Conservation (phyloP, 192 early-diverging fungal genomes). For the Nowakowskiella sp. region DNA sequence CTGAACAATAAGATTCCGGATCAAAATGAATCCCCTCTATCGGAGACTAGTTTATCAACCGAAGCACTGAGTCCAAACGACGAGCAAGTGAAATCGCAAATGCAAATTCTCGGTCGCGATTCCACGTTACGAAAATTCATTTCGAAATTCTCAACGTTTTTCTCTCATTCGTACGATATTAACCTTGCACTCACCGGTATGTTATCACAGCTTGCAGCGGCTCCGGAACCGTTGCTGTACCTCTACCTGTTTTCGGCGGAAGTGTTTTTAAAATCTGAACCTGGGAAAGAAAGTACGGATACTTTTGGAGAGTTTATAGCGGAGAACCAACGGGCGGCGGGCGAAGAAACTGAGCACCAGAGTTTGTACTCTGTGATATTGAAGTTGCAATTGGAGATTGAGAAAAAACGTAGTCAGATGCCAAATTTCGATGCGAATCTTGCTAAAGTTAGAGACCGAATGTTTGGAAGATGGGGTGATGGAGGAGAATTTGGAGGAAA, state of each 20-base stretch:
- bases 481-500: not conserved
- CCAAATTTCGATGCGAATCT: constrained; percentile 51
- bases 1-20: not conserved
- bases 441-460: constrained; percentile 41
- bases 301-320: constrained; percentile 1
- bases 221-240: constrained; percentile 30
- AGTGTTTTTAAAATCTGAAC: constrained; percentile 11
- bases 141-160: constrained; percentile 50
- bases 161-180: constrained; percentile 76
- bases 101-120: constrained; percentile 23
- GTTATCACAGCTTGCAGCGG: constrained; percentile 69
- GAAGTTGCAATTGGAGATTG: constrained; percentile 58
- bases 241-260: constrained; percentile 28
- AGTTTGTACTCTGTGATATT: constrained; percentile 59
- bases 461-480: constrained; percentile 28
- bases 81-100: constrained; percentile 11
- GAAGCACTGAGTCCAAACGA: not conserved
- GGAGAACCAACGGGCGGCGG: not conserved
- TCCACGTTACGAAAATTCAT: constrained; percentile 34
- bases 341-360: constrained; percentile 25
- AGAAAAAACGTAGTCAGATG: constrained; percentile 50
- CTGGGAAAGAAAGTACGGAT: no score
- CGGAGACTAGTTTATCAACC: constrained; percentile 3
- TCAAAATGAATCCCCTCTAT: not conserved
- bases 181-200: constrained; percentile 90